Conservation (phyloP, 148 eudicot species). For the Simmondsia chinensis region DNA sequence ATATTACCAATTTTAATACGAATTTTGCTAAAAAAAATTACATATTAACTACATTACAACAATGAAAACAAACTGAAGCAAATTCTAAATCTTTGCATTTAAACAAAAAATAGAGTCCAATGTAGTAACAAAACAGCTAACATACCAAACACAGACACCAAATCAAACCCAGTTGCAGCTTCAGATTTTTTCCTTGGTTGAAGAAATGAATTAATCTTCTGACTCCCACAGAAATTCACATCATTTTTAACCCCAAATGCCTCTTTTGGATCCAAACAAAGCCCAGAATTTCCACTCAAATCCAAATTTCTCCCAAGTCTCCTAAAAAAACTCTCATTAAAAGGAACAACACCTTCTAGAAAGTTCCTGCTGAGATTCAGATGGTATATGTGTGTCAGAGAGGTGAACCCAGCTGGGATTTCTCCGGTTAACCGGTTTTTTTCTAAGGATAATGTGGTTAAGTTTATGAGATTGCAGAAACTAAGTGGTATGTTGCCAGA, state of each 20-base stretch:
- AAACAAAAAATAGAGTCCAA: neutral
- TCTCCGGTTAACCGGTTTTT: slow-evolving; percentile 61
- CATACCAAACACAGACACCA: neutral
- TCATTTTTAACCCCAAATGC: slow-evolving; percentile 19
- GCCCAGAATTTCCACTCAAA: slow-evolving; percentile 52
- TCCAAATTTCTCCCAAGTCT: slow-evolving; percentile 66
- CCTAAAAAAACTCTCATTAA: slow-evolving; percentile 46
- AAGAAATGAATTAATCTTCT: slow-evolving; percentile 18
- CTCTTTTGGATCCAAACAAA: slow-evolving; percentile 53
- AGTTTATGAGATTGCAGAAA: slow-evolving; percentile 28
- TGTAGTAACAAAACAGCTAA: slow-evolving; percentile 1
- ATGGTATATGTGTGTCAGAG: slow-evolving; percentile 52
- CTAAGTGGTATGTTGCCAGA: slow-evolving; percentile 46
- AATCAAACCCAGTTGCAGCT: slow-evolving; percentile 18
- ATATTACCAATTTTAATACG: too few relatives aligned
- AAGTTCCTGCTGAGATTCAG: slow-evolving; percentile 67
- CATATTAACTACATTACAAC: too few relatives aligned
- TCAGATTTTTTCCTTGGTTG: slow-evolving; percentile 42
- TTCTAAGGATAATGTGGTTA: slow-evolving; percentile 58
- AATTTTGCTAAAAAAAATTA: too few relatives aligned
- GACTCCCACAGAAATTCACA: slow-evolving; percentile 35
- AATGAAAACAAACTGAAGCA: too few relatives aligned
- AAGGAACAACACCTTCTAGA: slow-evolving; percentile 56
- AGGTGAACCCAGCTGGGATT: slow-evolving; percentile 45
- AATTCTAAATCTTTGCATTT: too few relatives aligned